Base-by-base conservation (phyloP, 1,284 basidiomycete genomes). In the Hypsizygus ulmarius region DNA sequence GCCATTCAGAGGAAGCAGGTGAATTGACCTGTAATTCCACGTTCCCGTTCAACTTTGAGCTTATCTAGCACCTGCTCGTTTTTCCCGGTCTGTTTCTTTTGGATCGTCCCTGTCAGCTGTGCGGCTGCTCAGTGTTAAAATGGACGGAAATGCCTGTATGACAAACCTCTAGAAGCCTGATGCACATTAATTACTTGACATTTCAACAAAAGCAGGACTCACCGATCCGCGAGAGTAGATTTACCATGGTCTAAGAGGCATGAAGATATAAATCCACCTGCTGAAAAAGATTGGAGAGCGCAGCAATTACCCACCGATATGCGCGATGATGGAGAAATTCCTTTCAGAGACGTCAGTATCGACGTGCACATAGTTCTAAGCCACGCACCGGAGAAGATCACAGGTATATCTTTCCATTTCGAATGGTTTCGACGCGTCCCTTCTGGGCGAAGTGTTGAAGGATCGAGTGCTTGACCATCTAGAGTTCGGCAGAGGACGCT, bases 51-150 rank as follows among this genome's bases (percentile, higher is more conserved):
- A 1, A 99, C 95, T 65, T 97, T 97, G 47, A 99, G 78, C 62
- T 95, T 97, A 67, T 97, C 93, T 33, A 97, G 67, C n/a, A 96
- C 90, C 64, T 97, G 93, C 55, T 90, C 83, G 59, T 93, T 93
- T 53, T 75, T 73, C 30, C 84, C 82, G 53, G 74, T 69, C 53
- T 78, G 66, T 54, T 81, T 79, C 58, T 77, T 81, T 53, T 81
- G 73, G 30, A 95, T 92, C 1, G 94, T 97, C 10, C 87, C 87
- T 35, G 94, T 97, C 63, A 95, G 75, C 86, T 96, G 28, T n/a
- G n/a, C 16, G 14, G 18, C 28, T 18, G 34, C 48, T 38, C 15
- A 39, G 28, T 43, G 5, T 35, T 15, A 11, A 21, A 12, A 36
- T 5, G 14, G 15, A 4, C 7, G 1, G 10, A 14, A 39, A 8